Percentiles rank a stretch among this genome's conserved stretches.
Evolutionary conservation across 139 green algal species (phyloP).

Genomic region (Nannochloris sp.): DNA sequence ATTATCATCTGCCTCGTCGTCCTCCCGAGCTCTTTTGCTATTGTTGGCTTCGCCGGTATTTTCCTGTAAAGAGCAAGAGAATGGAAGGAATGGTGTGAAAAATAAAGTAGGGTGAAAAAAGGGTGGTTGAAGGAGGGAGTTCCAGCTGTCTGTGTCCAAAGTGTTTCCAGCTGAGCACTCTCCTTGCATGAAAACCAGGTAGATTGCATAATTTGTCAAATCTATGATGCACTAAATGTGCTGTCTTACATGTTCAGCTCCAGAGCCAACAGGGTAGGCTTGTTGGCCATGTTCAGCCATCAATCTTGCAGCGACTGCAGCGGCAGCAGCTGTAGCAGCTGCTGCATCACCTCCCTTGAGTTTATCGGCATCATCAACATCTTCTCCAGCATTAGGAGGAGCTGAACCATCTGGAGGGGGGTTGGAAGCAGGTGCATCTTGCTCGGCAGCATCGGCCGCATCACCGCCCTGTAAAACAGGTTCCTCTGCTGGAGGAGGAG

Average conservation of each 20-base stretch:
- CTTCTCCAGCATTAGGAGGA: not conserved
- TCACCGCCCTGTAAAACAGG: too few species aligned
- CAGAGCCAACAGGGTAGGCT: conserved; percentile 3
- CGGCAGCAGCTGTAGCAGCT: conserved; percentile 5
- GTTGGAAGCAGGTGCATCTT: not conserved
- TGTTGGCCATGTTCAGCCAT: conserved; percentile 9
- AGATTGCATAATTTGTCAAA: too few species aligned
- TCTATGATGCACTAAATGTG: too few species aligned
- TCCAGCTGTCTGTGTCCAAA: too few species aligned
- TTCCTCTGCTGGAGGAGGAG: too few species aligned
- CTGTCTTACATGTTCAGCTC: conserved; percentile 1
- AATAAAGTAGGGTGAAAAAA: too few species aligned
- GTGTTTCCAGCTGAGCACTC: too few species aligned
- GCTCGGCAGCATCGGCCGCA: not conserved
- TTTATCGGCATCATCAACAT: not conserved
- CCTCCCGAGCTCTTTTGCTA: conserved; percentile 33
- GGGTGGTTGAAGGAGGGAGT: too few species aligned
- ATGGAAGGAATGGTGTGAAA: not conserved
- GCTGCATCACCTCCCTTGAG: not conserved
- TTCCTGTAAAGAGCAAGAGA: not conserved
- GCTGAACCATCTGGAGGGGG: not conserved
- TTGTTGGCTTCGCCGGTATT: not conserved
- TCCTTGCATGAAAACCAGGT: too few species aligned
- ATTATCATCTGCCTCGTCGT: not conserved
- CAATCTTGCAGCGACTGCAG: conserved; percentile 17